These are phyloP conservation scores for Talaromyces marneffei DNA, from an alignment of 2,329 filamentous ascomycete species.

Conservation along the genomic window DNA sequence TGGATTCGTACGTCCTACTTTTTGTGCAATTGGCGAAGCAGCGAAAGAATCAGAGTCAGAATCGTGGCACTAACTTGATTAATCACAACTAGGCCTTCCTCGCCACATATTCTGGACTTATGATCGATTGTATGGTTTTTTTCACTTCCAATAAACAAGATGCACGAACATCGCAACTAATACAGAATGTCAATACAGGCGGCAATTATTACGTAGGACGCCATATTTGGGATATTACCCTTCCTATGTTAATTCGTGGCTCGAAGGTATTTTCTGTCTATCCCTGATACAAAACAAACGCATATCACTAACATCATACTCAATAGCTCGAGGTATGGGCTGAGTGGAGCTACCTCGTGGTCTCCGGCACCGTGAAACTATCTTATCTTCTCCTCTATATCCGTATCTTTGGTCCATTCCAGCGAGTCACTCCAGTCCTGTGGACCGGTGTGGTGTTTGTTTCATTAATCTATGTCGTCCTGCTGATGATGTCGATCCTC, in stretches of 20 bases:
- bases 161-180: background rate
- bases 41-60: background rate
- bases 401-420: slow-evolving; percentile 4
- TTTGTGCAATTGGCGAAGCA: background rate
- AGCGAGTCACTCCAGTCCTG: slow-evolving; percentile 3
- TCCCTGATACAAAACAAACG: background rate
- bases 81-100: background rate
- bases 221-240: slow-evolving; percentile 4
- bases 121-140: background rate
- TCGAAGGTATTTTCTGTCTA: background rate
- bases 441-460: slow-evolving; percentile 1
- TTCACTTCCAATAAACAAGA: background rate
- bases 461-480: background rate
- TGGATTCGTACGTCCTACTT: background rate
- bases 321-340: slow-evolving; percentile 6
- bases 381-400: slow-evolving; percentile 4
- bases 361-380: slow-evolving; percentile 4
- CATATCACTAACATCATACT: background rate
- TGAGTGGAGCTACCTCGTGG: slow-evolving; percentile 2
- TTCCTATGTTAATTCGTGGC: background rate
- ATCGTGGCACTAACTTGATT: background rate
- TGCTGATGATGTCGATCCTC: slow-evolving; percentile 7
- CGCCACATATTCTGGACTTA: background rate
- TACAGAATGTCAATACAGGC: background rate
- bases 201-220: slow-evolving; percentile 1